Conservation (phyloP, 306 rosid species). For the Pachyrhizus erosus region DNA sequence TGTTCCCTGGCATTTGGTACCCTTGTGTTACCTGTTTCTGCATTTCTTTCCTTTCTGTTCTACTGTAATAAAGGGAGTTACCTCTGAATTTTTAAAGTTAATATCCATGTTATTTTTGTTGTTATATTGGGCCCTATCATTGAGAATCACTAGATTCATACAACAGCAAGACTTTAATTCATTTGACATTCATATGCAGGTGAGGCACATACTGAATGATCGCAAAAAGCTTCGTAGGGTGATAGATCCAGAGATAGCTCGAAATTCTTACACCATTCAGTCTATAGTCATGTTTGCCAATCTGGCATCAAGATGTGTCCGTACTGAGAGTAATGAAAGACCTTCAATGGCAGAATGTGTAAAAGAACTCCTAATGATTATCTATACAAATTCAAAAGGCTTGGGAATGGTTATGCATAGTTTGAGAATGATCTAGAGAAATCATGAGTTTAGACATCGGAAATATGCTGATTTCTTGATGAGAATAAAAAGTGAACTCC, state of each 20-base stretch:
- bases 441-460: slow-evolving; percentile 34
- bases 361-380: slow-evolving; percentile 73
- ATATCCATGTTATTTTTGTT: slow-evolving; percentile 2
- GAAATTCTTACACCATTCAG: slow-evolving; percentile 81
- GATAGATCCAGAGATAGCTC: slow-evolving; percentile 82
- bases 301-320: slow-evolving; percentile 90
- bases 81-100: background rate
- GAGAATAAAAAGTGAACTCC: slow-evolving; percentile 40
- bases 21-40: background rate
- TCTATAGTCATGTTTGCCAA: slow-evolving; percentile 88
- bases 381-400: slow-evolving; percentile 75
- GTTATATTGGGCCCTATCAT: background rate
- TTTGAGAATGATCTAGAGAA: slow-evolving; percentile 62
- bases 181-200: slow-evolving; percentile 55
- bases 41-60: background rate
- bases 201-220: slow-evolving; percentile 80
- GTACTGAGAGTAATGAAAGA: slow-evolving; percentile 78
- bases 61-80: background rate
- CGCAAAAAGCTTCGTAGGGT: slow-evolving; percentile 80
- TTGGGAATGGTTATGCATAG: slow-evolving; percentile 65
- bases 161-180: background rate
- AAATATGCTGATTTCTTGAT: slow-evolving; percentile 26
- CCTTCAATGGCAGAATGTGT: slow-evolving; percentile 89
- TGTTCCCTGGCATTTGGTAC: background rate
- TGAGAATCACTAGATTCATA: slow-evolving; percentile 14